A percentile compares a stretch with the other conserved stretches of the same genome.
Conservation (phyloP, 2,329 filamentous ascomycete species). For the Diaporthe nobilis region DNA sequence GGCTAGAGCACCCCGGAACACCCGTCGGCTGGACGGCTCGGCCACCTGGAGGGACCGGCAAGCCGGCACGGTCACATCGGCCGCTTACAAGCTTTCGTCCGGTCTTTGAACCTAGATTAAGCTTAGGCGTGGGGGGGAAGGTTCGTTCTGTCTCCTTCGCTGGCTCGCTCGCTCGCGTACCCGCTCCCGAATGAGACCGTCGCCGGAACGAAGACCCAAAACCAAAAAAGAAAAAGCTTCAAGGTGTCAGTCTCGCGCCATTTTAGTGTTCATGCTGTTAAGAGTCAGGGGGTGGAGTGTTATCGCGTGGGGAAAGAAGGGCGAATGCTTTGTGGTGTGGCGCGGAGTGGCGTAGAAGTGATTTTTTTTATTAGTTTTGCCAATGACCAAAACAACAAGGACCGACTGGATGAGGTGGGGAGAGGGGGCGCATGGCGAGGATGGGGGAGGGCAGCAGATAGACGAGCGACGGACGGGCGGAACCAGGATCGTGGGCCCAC, state of each 20-base stretch:
- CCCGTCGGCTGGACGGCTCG: not conserved
- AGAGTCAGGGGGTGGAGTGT: not conserved
- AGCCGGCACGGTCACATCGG: slow-evolving; percentile 18
- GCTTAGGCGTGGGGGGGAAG: not conserved
- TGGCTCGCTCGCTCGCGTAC: not conserved
- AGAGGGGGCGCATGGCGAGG: not conserved
- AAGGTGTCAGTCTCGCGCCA: slow-evolving; percentile 1
- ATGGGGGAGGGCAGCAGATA: not conserved
- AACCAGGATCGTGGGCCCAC: slow-evolving; percentile 30
- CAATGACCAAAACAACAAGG: not conserved
- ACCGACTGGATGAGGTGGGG: not conserved
- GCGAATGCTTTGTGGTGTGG: not conserved
- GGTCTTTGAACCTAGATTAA: slow-evolving; percentile 20
- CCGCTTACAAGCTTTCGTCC: slow-evolving; percentile 18
- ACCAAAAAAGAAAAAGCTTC: not conserved
- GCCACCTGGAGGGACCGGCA: not conserved
- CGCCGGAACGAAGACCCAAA: not conserved
- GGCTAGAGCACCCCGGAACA: not conserved
- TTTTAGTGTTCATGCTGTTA: not conserved
- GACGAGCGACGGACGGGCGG: not conserved
- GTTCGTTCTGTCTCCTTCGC: not conserved
- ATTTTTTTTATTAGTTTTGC: slow-evolving; percentile 16
- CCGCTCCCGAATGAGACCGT: slow-evolving; percentile 29
- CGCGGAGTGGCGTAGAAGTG: slow-evolving; percentile 4
- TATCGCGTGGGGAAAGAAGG: not conserved